Conservation (phyloP, 2,329 filamentous ascomycete species). For the Cercospora janseana region DNA sequence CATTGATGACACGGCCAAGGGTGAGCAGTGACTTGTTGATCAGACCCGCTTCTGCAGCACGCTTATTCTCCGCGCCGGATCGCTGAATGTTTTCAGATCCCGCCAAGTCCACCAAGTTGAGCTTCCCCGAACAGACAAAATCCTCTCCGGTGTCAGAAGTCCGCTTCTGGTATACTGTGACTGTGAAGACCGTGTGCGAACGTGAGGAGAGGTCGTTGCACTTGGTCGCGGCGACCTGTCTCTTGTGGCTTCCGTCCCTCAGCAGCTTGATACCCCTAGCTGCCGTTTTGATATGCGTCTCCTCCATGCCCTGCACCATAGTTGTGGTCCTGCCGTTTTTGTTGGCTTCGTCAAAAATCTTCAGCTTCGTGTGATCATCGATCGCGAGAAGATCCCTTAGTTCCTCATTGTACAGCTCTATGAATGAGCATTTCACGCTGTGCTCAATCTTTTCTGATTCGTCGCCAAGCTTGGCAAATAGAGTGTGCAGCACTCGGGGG, state of each 20-base stretch:
- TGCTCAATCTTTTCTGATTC: conserved; percentile 66
- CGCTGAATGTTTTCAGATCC: conserved; percentile 97
- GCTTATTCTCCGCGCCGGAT: conserved; percentile 96
- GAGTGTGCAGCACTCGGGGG: conserved; percentile 79
- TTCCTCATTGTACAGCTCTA: conserved; percentile 98
- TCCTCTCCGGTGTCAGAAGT: conserved; percentile 81
- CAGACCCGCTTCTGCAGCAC: conserved; percentile 88
- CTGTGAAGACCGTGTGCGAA: conserved; percentile 96
- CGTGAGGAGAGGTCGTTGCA: conserved; percentile 97
- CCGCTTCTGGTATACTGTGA: conserved; percentile 86
- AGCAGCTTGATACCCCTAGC: conserved; percentile 83
- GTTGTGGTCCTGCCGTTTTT: conserved; percentile 83
- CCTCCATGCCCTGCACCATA: conserved; percentile 95
- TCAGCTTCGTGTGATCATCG: conserved; percentile 82
- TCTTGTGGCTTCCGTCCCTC: conserved; percentile 83
- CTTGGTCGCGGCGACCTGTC: conserved; percentile 98
- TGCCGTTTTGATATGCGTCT: conserved; percentile 84
- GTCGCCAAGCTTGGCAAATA: conserved; percentile 82
- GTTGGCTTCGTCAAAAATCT: conserved; percentile 89
- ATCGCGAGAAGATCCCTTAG: conserved; percentile 80
- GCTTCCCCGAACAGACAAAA: conserved; percentile 83
- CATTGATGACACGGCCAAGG: conserved; percentile 94
- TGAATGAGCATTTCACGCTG: conserved; percentile 96
- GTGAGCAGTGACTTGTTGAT: conserved; percentile 98
- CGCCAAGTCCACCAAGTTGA: conserved; percentile 94